Percentiles rank a stretch among this genome's conserved stretches.
phyloP scores from a whole-genome alignment of 2,329 filamentous ascomycete genomes.

The Coniochaeta sp. region DNA sequence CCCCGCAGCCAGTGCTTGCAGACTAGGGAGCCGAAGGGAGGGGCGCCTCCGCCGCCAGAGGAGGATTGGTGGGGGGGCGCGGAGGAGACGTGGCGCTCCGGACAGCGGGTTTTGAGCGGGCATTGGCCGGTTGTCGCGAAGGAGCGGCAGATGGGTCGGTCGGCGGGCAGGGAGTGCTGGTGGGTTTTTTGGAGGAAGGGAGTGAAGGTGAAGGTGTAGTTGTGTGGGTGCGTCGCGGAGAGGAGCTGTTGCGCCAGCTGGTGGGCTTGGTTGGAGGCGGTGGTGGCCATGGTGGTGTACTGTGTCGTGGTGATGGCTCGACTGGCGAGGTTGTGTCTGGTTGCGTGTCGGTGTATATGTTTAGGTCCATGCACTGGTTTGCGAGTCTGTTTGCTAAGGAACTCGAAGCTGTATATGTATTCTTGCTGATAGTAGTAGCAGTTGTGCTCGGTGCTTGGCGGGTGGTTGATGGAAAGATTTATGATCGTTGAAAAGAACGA shows the following conservation, averaged over 20 bases:
- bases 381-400: not conserved
- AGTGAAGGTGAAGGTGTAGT: conserved; percentile 73
- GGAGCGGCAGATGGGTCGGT: conserved; percentile 76
- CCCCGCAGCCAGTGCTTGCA: conserved; percentile 99
- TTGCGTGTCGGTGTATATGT: not conserved
- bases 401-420: not conserved
- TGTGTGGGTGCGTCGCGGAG: conserved; percentile 36
- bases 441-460: not conserved
- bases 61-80: conserved; percentile 12
- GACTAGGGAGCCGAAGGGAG: conserved; percentile 67
- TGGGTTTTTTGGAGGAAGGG: conserved; percentile 79
- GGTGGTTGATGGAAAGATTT: not conserved
- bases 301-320: not conserved
- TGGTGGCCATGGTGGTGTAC: conserved; percentile 15
- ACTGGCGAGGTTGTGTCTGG: not conserved
- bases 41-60: conserved; percentile 25
- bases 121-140: conserved; percentile 81
- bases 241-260: conserved; percentile 41
- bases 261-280: conserved; percentile 14
- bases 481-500: not conserved
- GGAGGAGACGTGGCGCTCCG: conserved; percentile 66
- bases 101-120: conserved; percentile 74
- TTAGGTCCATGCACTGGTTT: not conserved
- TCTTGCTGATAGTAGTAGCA: not conserved
- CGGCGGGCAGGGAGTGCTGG: conserved; percentile 73